Base-by-base conservation (phyloP, 1,139 yeast species). In the Sugiyamaella novakii region DNA sequence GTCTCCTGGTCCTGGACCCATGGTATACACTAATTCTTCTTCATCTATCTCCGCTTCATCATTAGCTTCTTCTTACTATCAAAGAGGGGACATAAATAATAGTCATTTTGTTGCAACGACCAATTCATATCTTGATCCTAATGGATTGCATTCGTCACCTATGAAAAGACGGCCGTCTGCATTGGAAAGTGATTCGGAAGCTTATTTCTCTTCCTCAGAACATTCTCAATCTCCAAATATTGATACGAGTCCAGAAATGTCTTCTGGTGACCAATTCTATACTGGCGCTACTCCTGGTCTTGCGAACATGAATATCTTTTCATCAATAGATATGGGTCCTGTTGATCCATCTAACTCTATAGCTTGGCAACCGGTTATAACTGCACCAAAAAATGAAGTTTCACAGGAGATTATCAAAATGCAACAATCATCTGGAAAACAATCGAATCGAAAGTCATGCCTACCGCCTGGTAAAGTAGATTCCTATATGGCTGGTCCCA, bases 381-480 rank as follows among this genome's bases (percentile, higher is more conserved):
- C 69, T 6, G 64, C 65, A 3, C 71, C 71, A 4, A 53, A 54
- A 27, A 59, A 64, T 46, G 58, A 59, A n/a, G 56, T 54, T 14
- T 57, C 64, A 5, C 65, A 67, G 47, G 61, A 64, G 19, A 67
- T 68, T 42, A 65, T 67, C 45, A 57, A 55, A 44, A 58, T 55
- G 46, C 65, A 60, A 53, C 60, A 59, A 39, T 47, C 54, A 28
- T 52, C 59, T 6, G 53, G 51, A 38, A 63, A 61, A 43, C 59
- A 59, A 12, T 57, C 63, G 8, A 58, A 58, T 47, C 63, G 72
- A 25, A 65, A 65, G 49, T 83, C 96, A 0, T 80, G 94, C 14
- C 69, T 91, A 36, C 97, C 96, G 15, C 91, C 94, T 1, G 97
- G 96, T 3, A 86, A 87, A 50, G 79, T 92, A 28, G 98, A 92